Evolutionary conservation across 2,329 filamentous ascomycete species (phyloP).

Genomic region (Arachnopeziza araneosa): DNA sequence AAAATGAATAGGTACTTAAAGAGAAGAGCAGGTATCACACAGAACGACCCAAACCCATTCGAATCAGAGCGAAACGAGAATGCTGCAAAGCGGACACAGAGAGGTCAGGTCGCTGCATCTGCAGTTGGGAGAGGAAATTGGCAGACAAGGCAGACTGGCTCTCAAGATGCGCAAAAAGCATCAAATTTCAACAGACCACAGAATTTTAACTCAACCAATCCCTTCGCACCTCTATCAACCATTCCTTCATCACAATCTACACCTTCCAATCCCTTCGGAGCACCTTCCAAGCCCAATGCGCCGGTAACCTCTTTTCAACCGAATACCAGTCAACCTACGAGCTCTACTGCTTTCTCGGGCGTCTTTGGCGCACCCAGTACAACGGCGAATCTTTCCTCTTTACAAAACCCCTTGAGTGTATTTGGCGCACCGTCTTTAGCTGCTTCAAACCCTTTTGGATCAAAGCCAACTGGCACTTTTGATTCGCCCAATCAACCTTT

Average conservation of each 20-base stretch:
- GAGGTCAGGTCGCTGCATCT: neutral
- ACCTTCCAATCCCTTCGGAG: neutral
- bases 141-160: neutral
- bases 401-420: neutral
- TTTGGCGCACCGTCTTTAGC: slow-evolving; percentile 2
- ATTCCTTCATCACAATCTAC: neutral
- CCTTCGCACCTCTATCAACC: neutral
- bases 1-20: slow-evolving; percentile 15
- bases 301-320: slow-evolving; percentile 1
- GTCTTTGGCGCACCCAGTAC: slow-evolving; percentile 1
- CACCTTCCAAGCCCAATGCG: neutral
- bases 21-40: slow-evolving; percentile 12
- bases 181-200: neutral
- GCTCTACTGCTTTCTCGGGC: neutral
- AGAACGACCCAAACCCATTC: slow-evolving; percentile 21
- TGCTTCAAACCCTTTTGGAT: neutral
- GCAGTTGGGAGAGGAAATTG: neutral
- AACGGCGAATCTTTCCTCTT: neutral
- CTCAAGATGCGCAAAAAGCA: neutral
- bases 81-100: slow-evolving; percentile 28
- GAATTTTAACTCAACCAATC: neutral
- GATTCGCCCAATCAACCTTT: neutral
- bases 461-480: slow-evolving; percentile 1
- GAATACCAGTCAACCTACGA: neutral
- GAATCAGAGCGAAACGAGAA: slow-evolving; percentile 29